Evolutionary conservation across 306 rosid species (phyloP).

Genomic region (Albizia julibrissin): DNA sequence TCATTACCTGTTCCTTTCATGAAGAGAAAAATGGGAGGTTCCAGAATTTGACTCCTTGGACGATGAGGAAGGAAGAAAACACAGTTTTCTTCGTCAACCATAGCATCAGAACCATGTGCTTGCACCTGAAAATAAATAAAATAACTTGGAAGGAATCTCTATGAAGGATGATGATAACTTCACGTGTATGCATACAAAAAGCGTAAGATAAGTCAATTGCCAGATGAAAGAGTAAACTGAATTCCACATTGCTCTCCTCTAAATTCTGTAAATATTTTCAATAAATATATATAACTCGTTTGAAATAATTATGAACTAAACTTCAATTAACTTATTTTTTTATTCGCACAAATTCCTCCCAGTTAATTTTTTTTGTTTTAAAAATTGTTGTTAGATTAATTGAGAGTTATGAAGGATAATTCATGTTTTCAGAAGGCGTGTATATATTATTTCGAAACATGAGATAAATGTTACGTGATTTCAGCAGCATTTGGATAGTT

Average conservation of each 20-base stretch:
- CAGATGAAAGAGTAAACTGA: background rate
- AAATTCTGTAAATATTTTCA: background rate
- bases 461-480: background rate
- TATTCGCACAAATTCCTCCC: background rate
- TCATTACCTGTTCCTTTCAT: slow-evolving; percentile 98
- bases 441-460: background rate
- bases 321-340: background rate
- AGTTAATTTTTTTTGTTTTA: background rate
- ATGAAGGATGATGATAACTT: slow-evolving; percentile 12
- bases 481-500: background rate
- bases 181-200: slow-evolving; percentile 4
- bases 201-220: slow-evolving; percentile 2
- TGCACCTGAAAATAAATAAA: slow-evolving; percentile 63
- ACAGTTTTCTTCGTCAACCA: slow-evolving; percentile 97
- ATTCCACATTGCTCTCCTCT: background rate
- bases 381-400: background rate
- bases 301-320: background rate
- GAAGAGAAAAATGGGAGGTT: slow-evolving; percentile 90
- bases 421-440: background rate
- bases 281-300: too few species aligned
- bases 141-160: slow-evolving; percentile 32
- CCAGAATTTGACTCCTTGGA: slow-evolving; percentile 77
- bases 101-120: slow-evolving; percentile 98
- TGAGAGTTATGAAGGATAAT: background rate
- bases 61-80: slow-evolving; percentile 98